phyloP scores from a whole-genome alignment of 2,329 filamentous ascomycete genomes.

The Exophiala sp. region DNA sequence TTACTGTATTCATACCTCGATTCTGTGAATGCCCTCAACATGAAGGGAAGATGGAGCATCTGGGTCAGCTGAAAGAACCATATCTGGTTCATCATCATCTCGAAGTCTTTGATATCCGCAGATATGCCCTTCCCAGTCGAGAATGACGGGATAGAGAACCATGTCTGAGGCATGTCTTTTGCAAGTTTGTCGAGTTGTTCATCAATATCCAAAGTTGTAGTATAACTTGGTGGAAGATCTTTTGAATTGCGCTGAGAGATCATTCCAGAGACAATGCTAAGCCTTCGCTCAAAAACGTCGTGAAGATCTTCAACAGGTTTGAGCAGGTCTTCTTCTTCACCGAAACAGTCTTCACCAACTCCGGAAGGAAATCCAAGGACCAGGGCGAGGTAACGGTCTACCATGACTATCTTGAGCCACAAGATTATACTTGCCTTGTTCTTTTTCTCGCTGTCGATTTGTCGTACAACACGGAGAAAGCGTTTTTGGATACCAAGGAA shows the following conservation, averaged over 20 bases:
- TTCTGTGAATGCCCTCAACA: constrained; percentile 40
- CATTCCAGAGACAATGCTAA: constrained; percentile 39
- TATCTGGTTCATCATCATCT: constrained; percentile 46
- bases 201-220: constrained; percentile 36
- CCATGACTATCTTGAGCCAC: constrained; percentile 39
- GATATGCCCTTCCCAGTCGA: constrained; percentile 26
- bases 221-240: constrained; percentile 33
- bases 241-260: constrained; percentile 49
- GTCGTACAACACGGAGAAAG: constrained; percentile 14
- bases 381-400: constrained; percentile 39
- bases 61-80: constrained; percentile 51
- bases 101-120: background rate
- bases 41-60: constrained; percentile 54
- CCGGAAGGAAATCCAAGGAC: constrained; percentile 41
- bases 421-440: constrained; percentile 20
- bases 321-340: background rate
- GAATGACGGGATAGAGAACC: constrained; percentile 45
- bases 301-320: background rate
- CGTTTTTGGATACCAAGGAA: constrained; percentile 39
- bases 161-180: constrained; percentile 41
- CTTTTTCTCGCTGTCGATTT: constrained; percentile 20
- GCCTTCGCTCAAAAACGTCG: constrained; percentile 6
- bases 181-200: constrained; percentile 42
- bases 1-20: constrained; percentile 48
- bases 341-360: constrained; percentile 21